Evolutionary conservation across 306 rosid genomes (phyloP), one percentile per base, ranked within the genome.

Genomic region (Acmispon strigosus): DNA sequence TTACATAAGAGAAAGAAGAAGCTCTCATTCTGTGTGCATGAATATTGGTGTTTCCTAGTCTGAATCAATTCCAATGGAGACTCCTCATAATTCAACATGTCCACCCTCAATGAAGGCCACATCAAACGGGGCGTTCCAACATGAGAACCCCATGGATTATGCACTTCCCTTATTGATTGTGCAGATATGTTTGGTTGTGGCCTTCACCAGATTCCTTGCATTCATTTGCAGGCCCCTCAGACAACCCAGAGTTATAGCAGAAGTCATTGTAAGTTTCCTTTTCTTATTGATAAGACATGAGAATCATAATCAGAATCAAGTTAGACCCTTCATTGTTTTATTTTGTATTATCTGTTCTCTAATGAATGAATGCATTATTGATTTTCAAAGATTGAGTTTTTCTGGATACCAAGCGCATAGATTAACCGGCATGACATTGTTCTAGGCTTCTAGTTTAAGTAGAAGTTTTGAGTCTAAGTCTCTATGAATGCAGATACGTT

Each of bases 171-270:
- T 88, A 9, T 60, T 81, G 8, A 84, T 88, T 36, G 70, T 88
- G 7, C 94, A 88, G 67, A 88, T 88, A 27, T 69, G 82, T 70
- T 27, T 88, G 73, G 89, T 88, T 16, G 83, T 88, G 0, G 62
- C 3, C 3, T 86, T 88, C 16, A 88, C 87, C 29, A 73, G 94
- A 64, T 43, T 71, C 45, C 84, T 88, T 37, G 90, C 90, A 12
- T 62, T 82, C 12, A 6, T 86, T 63, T 76, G 69, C 13, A 82
- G 39, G 36, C 94, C 94, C 34, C 87, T 88, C 44, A 83, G 82
- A 39, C 90, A 88, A 66, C 94, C 94, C 11, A 80, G 94, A 66
- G 90, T 88, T 41, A 86, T 88, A 16, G 94, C 89, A 15, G 94
- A 88, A 63, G 52, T 88, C 78, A 80, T 88, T 43, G 93, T 85